Evolutionary conservation across 2,329 filamentous ascomycete species (phyloP).

Genomic region (Grosmannia serpens): DNA sequence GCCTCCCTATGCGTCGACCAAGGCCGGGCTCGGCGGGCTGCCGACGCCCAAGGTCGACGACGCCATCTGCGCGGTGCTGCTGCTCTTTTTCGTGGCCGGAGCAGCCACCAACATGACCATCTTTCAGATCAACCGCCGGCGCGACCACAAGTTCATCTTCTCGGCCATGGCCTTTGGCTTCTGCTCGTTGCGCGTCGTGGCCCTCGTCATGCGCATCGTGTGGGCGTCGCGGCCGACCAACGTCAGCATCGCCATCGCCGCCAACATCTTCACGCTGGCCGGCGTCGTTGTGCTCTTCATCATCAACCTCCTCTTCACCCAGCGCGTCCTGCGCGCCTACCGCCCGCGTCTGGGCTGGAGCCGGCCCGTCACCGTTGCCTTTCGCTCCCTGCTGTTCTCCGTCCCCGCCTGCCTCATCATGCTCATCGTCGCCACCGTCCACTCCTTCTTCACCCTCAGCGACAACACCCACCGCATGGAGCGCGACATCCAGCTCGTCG

Average conservation of each 20-base stretch:
- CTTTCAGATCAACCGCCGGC: constrained; percentile 37
- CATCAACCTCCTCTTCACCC: constrained; percentile 65
- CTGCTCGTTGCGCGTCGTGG: constrained; percentile 41
- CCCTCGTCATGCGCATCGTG: constrained; percentile 39
- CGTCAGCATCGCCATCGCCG: constrained; percentile 39
- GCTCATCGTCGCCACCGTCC: constrained; percentile 52
- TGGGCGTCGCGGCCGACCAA: constrained; percentile 34
- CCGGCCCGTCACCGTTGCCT: constrained; percentile 33
- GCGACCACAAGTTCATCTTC: constrained; percentile 47
- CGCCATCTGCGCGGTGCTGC: constrained; percentile 51
- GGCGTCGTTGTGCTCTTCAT: constrained; percentile 67
- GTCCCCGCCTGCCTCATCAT: constrained; percentile 52
- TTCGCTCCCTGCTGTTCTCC: constrained; percentile 43
- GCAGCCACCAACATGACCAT: constrained; percentile 48
- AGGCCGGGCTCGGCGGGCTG: constrained; percentile 41
- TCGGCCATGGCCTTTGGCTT: constrained; percentile 47
- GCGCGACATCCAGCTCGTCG: constrained; percentile 53
- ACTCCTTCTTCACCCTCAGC: constrained; percentile 56
- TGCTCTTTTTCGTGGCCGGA: constrained; percentile 43
- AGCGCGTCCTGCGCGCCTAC: constrained; percentile 61
- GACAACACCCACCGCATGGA: constrained; percentile 35
- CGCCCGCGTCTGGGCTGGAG: constrained; percentile 65
- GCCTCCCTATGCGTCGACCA: not conserved
- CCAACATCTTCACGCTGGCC: constrained; percentile 59
- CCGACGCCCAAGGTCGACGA: constrained; percentile 50